Evolutionary conservation across 805 yeast species (phyloP).

Genomic region (Lachancea meyersii): DNA sequence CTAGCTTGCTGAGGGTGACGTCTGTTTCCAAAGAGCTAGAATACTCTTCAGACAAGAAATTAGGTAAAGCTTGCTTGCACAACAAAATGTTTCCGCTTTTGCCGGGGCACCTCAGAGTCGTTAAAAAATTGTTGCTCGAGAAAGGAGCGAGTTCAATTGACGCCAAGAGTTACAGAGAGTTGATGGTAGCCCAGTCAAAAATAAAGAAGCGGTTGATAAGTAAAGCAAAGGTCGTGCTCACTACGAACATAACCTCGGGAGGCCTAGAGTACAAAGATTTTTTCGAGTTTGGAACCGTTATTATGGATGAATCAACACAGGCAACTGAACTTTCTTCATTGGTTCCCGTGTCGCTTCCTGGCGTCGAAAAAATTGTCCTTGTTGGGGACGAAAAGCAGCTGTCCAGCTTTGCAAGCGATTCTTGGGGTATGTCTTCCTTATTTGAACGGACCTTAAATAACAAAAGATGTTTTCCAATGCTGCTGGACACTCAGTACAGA

Average conservation of each 20-base stretch:
- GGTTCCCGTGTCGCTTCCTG: conserved; percentile 56
- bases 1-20: not conserved
- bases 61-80: conserved; percentile 1
- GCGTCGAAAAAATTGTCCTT: conserved; percentile 51
- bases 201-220: conserved; percentile 29
- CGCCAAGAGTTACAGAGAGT: not conserved
- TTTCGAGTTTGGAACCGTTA: conserved; percentile 47
- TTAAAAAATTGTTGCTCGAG: not conserved
- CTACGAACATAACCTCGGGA: conserved; percentile 60
- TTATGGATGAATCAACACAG: conserved; percentile 66
- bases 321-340: conserved; percentile 58
- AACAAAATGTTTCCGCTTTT: not conserved
- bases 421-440: conserved; percentile 48
- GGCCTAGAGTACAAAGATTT: conserved; percentile 47
- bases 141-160: not conserved
- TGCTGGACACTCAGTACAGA: conserved; percentile 48
- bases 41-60: not conserved
- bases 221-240: conserved; percentile 55
- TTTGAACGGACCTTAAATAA: conserved; percentile 53
- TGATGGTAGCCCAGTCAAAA: not conserved
- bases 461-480: conserved; percentile 32
- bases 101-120: not conserved
- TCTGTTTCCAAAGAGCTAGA: not conserved
- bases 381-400: conserved; percentile 65
- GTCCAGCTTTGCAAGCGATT: conserved; percentile 55